phyloP scores from a whole-genome alignment of 805 yeast species.

The Phaffomyces antillensis region DNA sequence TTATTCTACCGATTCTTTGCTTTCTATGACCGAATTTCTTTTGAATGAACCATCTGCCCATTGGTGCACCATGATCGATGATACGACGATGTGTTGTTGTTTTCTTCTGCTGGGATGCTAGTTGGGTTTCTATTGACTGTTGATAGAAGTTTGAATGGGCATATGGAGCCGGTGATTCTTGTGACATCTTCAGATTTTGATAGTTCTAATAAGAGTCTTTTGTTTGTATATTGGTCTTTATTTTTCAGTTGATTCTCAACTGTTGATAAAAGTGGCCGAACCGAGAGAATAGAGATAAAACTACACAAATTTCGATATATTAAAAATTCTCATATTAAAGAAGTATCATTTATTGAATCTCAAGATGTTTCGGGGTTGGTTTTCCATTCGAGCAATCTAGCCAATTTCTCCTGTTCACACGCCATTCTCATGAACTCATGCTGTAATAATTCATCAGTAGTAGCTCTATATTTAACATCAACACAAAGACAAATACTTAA shows the following conservation, averaged over 20 bases:
- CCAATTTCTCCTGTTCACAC: slow-evolving; percentile 52
- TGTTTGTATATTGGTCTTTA: not conserved
- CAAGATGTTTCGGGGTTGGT: slow-evolving; percentile 5
- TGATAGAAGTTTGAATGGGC: slow-evolving; percentile 10
- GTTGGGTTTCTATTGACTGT: slow-evolving; percentile 21
- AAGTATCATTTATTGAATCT: not conserved
- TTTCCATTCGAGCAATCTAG: slow-evolving; percentile 50
- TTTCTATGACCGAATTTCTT: slow-evolving; percentile 37
- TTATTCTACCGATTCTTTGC: slow-evolving; percentile 40
- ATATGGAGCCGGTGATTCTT: not conserved
- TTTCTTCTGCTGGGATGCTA: slow-evolving; percentile 39
- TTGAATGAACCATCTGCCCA: slow-evolving; percentile 55
- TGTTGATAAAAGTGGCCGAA: not conserved
- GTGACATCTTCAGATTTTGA: not conserved
- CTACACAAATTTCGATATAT: not conserved
- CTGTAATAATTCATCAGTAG: slow-evolving; percentile 76
- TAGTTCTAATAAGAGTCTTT: too few species aligned
- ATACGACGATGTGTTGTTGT: slow-evolving; percentile 54
- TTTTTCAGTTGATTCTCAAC: not conserved
- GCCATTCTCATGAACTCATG: slow-evolving; percentile 67
- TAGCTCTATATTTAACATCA: slow-evolving; percentile 86
- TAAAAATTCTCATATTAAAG: not conserved
- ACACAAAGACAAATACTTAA: slow-evolving; percentile 89
- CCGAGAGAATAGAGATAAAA: not conserved
- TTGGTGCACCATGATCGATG: slow-evolving; percentile 69